Evolutionary conservation across 2,329 filamentous ascomycete genomes (phyloP).

Genomic region (Alternaria viburni): DNA sequence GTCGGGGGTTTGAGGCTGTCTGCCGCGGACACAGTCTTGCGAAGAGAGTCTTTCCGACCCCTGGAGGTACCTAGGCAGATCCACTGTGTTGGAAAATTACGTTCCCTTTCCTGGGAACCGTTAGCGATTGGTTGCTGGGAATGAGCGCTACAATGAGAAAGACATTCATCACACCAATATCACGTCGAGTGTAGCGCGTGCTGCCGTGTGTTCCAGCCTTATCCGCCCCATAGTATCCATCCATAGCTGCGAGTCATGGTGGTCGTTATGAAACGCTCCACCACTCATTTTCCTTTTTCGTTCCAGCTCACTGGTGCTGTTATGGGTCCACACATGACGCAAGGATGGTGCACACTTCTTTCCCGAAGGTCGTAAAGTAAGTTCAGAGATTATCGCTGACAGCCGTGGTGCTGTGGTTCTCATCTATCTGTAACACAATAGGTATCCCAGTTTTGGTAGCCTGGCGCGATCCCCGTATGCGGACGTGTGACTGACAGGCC

Average conservation of each 20-base stretch:
- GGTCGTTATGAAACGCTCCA: not conserved
- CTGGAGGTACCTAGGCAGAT: not conserved
- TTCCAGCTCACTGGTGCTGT: slow-evolving; percentile 2
- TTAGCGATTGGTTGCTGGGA: not conserved
- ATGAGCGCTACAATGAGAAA: not conserved
- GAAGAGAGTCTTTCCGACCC: not conserved
- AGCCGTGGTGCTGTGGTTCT: slow-evolving; percentile 4
- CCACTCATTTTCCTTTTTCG: slow-evolving; percentile 1
- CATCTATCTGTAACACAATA: not conserved
- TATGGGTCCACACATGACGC: slow-evolving; percentile 4
- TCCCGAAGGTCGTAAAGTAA: not conserved
- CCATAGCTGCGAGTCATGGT: slow-evolving; percentile 7
- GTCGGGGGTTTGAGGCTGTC: not conserved
- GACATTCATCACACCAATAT: not conserved
- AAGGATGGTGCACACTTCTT: slow-evolving; percentile 2
- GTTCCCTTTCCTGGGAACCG: not conserved
- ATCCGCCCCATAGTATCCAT: not conserved
- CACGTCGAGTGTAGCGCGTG: not conserved
- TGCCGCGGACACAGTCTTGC: not conserved
- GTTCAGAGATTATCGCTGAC: slow-evolving; percentile 3
- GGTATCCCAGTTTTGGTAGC: not conserved
- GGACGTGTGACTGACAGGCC: slow-evolving; percentile 5
- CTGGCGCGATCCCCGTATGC: slow-evolving; percentile 2
- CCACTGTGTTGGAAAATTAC: not conserved
- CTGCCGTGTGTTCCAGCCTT: slow-evolving; percentile 14